Conservation (phyloP, 345 rosid species). For the Aethionema arabicum region DNA sequence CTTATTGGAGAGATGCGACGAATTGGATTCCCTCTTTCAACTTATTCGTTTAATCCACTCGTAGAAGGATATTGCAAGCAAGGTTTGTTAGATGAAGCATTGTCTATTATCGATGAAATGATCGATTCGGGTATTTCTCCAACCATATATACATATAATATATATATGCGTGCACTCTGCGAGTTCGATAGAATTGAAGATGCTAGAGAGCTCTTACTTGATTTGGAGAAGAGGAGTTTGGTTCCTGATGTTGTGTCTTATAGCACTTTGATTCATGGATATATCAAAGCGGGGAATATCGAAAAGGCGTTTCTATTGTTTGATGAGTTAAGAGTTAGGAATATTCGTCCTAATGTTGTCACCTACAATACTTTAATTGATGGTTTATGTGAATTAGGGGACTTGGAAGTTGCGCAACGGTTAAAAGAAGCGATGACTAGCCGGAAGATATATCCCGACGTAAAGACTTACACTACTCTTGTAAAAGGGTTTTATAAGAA, state of each 20-base stretch:
- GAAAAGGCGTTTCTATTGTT: slow-evolving; percentile 64
- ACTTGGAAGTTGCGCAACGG: slow-evolving; percentile 49
- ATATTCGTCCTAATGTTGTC: slow-evolving; percentile 45
- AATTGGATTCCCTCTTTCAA: slow-evolving; percentile 49
- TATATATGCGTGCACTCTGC: slow-evolving; percentile 50
- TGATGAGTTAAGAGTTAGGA: slow-evolving; percentile 45
- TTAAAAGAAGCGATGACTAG: slow-evolving; percentile 63
- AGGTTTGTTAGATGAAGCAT: slow-evolving; percentile 56
- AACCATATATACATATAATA: slow-evolving; percentile 48
- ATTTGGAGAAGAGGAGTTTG: slow-evolving; percentile 46
- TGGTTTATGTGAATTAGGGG: slow-evolving; percentile 63
- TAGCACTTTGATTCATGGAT: slow-evolving; percentile 62
- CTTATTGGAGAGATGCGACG: slow-evolving; percentile 51
- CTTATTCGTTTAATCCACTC: slow-evolving; percentile 56
- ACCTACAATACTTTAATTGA: slow-evolving; percentile 69
- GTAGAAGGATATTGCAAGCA: slow-evolving; percentile 54
- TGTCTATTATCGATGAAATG: slow-evolving; percentile 54
- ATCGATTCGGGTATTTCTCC: slow-evolving; percentile 43
- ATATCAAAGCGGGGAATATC: slow-evolving; percentile 52
- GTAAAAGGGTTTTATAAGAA: slow-evolving; percentile 54
- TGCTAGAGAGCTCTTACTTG: slow-evolving; percentile 46
- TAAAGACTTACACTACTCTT: slow-evolving; percentile 62
- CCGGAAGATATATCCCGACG: slow-evolving; percentile 55
- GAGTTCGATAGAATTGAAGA: slow-evolving; percentile 48
- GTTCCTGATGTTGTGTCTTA: slow-evolving; percentile 64